Conservation (phyloP, 495 filamentous ascomycete species). For the Hypoxylon crocopeplum region DNA sequence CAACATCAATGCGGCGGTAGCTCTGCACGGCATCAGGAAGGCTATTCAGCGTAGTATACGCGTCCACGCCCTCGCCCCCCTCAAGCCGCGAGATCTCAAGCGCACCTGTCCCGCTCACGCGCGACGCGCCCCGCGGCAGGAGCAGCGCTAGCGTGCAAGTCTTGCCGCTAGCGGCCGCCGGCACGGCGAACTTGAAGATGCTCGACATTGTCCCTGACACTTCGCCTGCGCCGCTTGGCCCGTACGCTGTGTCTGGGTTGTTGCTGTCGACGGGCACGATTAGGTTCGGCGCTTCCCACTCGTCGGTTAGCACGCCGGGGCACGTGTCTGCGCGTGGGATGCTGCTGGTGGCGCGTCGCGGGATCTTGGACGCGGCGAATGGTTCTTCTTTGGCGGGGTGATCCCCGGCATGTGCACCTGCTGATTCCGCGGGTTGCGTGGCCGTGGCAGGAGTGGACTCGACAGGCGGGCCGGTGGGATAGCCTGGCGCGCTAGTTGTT, state of each 20-base stretch:
- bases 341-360: neutral
- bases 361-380: neutral
- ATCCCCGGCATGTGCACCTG: neutral
- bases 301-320: slow-evolving; percentile 57
- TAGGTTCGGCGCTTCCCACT: slow-evolving; percentile 68
- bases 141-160: slow-evolving; percentile 72
- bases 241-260: slow-evolving; percentile 57
- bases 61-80: slow-evolving; percentile 39
- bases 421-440: neutral
- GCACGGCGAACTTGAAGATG: slow-evolving; percentile 76
- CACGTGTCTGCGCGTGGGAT: slow-evolving; percentile 44
- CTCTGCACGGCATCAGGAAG: slow-evolving; percentile 54
- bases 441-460: neutral
- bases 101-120: slow-evolving; percentile 59
- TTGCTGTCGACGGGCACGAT: slow-evolving; percentile 69
- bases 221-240: slow-evolving; percentile 62
- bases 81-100: slow-evolving; percentile 60
- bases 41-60: slow-evolving; percentile 59
- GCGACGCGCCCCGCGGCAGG: too few relatives aligned
- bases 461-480: slow-evolving; percentile 4
- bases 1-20: slow-evolving; percentile 55
- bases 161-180: slow-evolving; percentile 56
- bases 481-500: neutral
- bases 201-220: slow-evolving; percentile 62
- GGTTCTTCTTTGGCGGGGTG: neutral